Conservation (phyloP, 306 rosid genomes). For the Trifolium fragiferum region DNA sequence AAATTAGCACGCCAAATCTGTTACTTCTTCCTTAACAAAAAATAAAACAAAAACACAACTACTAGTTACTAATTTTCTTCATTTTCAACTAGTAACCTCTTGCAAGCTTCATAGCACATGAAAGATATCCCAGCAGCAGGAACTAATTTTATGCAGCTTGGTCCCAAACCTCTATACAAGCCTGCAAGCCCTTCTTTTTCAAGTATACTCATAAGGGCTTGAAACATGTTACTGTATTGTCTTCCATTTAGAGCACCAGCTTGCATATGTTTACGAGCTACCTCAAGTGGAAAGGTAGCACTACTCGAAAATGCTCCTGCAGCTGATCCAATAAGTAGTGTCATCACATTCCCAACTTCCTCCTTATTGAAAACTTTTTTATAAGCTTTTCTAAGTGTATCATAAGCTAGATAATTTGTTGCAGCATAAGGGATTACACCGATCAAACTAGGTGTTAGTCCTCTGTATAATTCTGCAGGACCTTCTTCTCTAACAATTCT, state of each 20-base stretch:
- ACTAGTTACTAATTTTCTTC: constrained; percentile 20
- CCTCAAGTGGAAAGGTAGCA: constrained; percentile 87
- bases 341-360: constrained; percentile 66
- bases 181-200: constrained; percentile 68
- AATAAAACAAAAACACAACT: neutral
- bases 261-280: constrained; percentile 88
- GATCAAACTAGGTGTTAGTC: constrained; percentile 75
- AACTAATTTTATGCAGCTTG: constrained; percentile 72
- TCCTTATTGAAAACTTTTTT: constrained; percentile 53
- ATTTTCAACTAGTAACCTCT: constrained; percentile 56
- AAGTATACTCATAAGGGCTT: constrained; percentile 66
- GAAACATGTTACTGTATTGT: constrained; percentile 66
- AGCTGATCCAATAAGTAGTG: constrained; percentile 76
- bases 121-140: constrained; percentile 85
- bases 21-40: constrained; percentile 12
- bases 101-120: constrained; percentile 86
- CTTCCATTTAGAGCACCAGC: constrained; percentile 77
- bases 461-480: constrained; percentile 77
- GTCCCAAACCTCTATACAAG: constrained; percentile 70
- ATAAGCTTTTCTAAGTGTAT: constrained; percentile 65
- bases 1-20: neutral
- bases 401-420: constrained; percentile 76
- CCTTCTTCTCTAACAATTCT: constrained; percentile 71
- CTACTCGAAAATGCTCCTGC: constrained; percentile 73
- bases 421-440: constrained; percentile 90